These are phyloP conservation scores for Colletotrichum limetticola DNA, from an alignment of 2,329 filamentous ascomycete genomes.

Conservation along the genomic window DNA sequence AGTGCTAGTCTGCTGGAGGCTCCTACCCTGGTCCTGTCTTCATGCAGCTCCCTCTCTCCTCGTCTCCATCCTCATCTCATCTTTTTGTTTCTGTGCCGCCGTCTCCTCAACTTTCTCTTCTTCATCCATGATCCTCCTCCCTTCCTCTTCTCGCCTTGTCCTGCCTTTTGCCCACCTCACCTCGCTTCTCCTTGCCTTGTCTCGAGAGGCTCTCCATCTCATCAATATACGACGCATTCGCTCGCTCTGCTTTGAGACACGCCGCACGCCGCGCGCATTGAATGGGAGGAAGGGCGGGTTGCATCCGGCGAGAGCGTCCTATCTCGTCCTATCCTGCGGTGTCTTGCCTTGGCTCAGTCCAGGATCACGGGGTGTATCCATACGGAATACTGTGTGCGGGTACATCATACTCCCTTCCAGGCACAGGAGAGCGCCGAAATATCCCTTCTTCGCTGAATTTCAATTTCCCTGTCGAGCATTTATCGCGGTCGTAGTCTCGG, in stretches of 20 bases:
- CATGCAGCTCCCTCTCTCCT: neutral
- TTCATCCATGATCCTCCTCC: neutral
- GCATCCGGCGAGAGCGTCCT: conserved; percentile 25
- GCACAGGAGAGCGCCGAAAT: neutral
- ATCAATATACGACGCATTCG: conserved; percentile 3
- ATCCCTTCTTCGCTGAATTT: neutral
- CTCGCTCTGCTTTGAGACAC: conserved; percentile 3
- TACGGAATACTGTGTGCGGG: neutral
- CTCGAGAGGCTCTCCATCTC: neutral
- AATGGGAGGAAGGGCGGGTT: conserved; percentile 20
- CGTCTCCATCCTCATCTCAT: conserved; percentile 2
- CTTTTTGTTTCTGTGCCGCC: neutral
- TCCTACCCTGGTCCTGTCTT: neutral
- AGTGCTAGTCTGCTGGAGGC: no score
- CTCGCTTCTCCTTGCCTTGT: neutral
- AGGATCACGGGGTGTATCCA: neutral
- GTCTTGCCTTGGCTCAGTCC: neutral
- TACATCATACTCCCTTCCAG: neutral
- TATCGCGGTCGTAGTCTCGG: neutral
- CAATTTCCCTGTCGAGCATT: neutral
- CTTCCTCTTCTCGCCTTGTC: neutral
- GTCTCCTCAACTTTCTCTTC: conserved; percentile 5
- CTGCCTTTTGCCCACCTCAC: neutral
- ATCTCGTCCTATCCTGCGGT: conserved; percentile 11
- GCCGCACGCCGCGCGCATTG: neutral